Base-by-base conservation (phyloP, 164 flowering plant species). In the Berberis vulgaris region DNA sequence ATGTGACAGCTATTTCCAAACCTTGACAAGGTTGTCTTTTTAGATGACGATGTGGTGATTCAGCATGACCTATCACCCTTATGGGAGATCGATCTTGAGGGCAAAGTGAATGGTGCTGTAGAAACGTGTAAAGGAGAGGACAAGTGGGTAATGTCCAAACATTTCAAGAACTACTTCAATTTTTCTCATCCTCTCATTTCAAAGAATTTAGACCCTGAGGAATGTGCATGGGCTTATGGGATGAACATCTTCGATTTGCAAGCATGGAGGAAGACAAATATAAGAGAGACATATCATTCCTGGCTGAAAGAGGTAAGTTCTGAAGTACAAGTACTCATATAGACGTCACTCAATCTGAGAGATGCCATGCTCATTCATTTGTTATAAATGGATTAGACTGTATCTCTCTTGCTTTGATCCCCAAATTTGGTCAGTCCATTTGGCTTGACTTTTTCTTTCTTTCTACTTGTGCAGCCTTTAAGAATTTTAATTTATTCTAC, bases 191-290 rank as follows among this genome's bases (percentile, higher is more conserved):
- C 99, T 12, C 85, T 85, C 59, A 73, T 95, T 59, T 76, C 92
- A 55, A 82, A 78, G 68, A 71, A 79, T 71, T 81, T 95, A 78
- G 77, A 95, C 66, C 91, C 96, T 11, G 85, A 91, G 54, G 97
- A 91, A 70, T 94, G 99, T 74, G 96, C 99, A 11, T 94, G 99
- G 99, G 99, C 97, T 39, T 95, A 91, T 74, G 99, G 99, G 41
- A 91, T 95, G 99, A 95, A 95, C 63, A 73, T 95, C 52, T 95
- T 95, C 70, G 97, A 95, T 80, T 79, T 95, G 57, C 84, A 60
- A 67, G 85, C 90, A 39, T 95, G 99, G 99, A 89, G 97, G 69
- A 83, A 77, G 75, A 89, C 99, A 63, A 72, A 80, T 70, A 89
- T 95, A 74, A 79, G 89, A 76, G 94, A 86, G 9, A 88, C 87